Base-by-base conservation (phyloP, 163 green algal genomes). In the Coccomyxa subellipsoidea region DNA sequence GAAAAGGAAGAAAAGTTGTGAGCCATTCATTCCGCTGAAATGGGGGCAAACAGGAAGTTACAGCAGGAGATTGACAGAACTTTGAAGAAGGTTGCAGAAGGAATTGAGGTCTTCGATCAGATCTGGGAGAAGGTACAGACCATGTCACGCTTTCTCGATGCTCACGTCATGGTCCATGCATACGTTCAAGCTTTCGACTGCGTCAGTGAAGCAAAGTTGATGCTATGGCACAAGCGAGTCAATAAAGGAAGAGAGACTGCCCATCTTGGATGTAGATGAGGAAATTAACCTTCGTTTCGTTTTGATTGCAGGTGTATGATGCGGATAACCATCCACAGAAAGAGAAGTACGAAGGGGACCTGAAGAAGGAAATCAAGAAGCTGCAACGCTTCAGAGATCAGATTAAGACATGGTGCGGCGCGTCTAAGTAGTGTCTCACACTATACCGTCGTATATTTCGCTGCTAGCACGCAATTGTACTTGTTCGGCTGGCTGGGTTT, bases 291-390 rank as follows among this genome's bases (percentile, higher is more conserved):
- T n/a, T n/a, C n/a, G n/a, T n/a, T n/a, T n/a, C n/a, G n/a, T n/a
- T n/a, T n/a, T 34, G 69, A 75, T 73, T 23, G 25, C 92, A 98
- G 94, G 92, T 98, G 36, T 93, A 98, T 73, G 94, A 96, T 69
- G 94, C 91, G 15, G 96, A 99, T 32, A 97, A 95, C 79, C 79
- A 85, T 32, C 96, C 95, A 81, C 93, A 96, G 82, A 96, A 96
- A 81, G 96, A 99, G 77, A 99, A 99, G 90, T 94, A 97, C 75
- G 96, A 99, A 84, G 93, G 89, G 25, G 96, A 99, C 76, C 85
- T 99, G 25, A 99, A 99, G 90, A 99, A 98, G 83, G 96, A 99
- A 87, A 98, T 99, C 36, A 99, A 99, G 87, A 99, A 99, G 90
- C 92, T 99, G 66, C 96, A 99, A 89, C 88, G 94, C 31, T 95